These are phyloP conservation scores for Phytophthora chlamydospora DNA, from an alignment of 352 stramenopile species.

Conservation along the genomic window DNA sequence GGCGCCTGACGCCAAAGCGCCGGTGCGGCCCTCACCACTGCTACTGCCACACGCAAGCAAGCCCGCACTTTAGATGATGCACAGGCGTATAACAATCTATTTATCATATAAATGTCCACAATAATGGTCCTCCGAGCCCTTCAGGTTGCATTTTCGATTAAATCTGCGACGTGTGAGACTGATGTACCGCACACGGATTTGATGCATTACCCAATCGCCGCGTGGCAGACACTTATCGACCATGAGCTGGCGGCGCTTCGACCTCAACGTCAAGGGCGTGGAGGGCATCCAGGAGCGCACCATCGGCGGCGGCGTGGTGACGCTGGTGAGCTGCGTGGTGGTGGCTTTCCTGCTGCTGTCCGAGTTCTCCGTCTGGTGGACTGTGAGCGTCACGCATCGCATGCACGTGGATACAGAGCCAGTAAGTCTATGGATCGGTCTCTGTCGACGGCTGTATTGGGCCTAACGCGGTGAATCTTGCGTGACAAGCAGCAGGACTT, in stretches of 20 bases:
- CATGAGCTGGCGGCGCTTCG: slow-evolving; percentile 80
- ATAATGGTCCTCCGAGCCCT: too few species aligned
- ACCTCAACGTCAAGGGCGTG: slow-evolving; percentile 90
- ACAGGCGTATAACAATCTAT: slow-evolving; percentile 29
- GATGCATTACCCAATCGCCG: too few species aligned
- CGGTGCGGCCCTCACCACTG: slow-evolving; percentile 1
- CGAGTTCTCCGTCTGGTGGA: slow-evolving; percentile 88
- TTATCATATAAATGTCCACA: slow-evolving; percentile 17
- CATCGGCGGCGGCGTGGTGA: slow-evolving; percentile 82
- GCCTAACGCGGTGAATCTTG: slow-evolving; percentile 11
- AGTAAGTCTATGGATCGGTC: slow-evolving; percentile 43
- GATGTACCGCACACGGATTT: background rate
- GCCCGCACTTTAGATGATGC: slow-evolving; percentile 25
- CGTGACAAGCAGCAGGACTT: slow-evolving; percentile 75
- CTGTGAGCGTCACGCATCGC: slow-evolving; percentile 80
- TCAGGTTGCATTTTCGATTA: too few species aligned
- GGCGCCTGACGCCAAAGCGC: slow-evolving; percentile 24
- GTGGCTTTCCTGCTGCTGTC: slow-evolving; percentile 82
- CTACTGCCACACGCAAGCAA: slow-evolving; percentile 5
- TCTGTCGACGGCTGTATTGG: slow-evolving; percentile 10
- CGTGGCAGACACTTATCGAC: slow-evolving; percentile 27
- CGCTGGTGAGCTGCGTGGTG: slow-evolving; percentile 76
- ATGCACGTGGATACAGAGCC: slow-evolving; percentile 88
- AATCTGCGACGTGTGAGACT: slow-evolving; percentile 18
- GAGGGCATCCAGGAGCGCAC: slow-evolving; percentile 91